Base-by-base conservation (phyloP, 2,329 filamentous ascomycete genomes). In the Fusarium tuaranense region DNA sequence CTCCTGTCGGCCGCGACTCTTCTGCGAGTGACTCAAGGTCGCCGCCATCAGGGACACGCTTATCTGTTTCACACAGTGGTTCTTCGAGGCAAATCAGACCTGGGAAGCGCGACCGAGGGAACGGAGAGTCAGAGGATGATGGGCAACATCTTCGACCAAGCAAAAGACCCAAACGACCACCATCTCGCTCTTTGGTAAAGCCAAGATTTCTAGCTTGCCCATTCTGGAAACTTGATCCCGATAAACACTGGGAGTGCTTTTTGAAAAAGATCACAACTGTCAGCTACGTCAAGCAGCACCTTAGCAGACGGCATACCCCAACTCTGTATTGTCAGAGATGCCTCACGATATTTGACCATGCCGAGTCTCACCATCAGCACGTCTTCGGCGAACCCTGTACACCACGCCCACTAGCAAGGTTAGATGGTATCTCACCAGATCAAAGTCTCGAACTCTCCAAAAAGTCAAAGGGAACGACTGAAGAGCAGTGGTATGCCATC, bases 401-500 rank as follows among this genome's bases (percentile, higher is more conserved):
- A 30, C 27, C 27, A 30, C 4, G 16, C 8, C 30, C 46, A 9
- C 2, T 22, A 10, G 3, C 3, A 39, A 3, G 6, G 4, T 20
- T 16, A 9, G 34, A 10, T 5, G 48, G 46, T 12, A 64, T 57
- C 25, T 20, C 32, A 2, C 13, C 10, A 9, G 1, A 1, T 3
- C 20, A 57, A 30, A 41, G 46, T 16, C 13, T 8, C 2, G 5
- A 32, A 14, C 22, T 66, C 3, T n/a, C 55, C 1, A 2, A 22
- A 4, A 66, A 57, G 25, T 38, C 30, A 1, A 60, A 32, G 8
- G 55, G 41, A 3, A 22, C 64, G 2, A 8, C 18, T 7, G 55
- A 61, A 20, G 30, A 60, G 16, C 64, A 66, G 32, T 66, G 64
- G 64, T 55, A 39, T 61, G 30, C n/a, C 34, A 53, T 66, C 1